Percentiles rank a stretch among this genome's conserved stretches.
phyloP scores from a whole-genome alignment of 352 stramenopile genomes.

The Aphanomyces astaci region DNA sequence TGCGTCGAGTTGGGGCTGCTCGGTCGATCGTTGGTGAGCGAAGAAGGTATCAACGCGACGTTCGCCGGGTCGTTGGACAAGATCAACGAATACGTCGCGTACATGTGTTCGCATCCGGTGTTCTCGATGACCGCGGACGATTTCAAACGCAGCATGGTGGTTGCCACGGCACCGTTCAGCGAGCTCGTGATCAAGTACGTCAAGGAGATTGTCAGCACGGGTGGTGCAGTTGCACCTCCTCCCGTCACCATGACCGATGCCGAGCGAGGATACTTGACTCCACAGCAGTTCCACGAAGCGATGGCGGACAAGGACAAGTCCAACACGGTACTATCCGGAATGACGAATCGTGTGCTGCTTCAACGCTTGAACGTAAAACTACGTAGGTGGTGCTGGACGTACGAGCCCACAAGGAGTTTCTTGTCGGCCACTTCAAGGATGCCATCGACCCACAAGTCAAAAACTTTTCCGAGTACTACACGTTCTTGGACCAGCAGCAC shows the following conservation, averaged over 20 bases:
- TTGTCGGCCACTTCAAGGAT: conserved; percentile 64
- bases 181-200: conserved; percentile 67
- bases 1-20: conserved; percentile 49
- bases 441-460: conserved; percentile 58
- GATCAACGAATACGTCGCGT: conserved; percentile 60
- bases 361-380: neutral
- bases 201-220: conserved; percentile 70
- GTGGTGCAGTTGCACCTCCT: conserved; percentile 38
- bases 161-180: conserved; percentile 38
- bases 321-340: neutral
- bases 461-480: conserved; percentile 71
- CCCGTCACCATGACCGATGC: conserved; percentile 49
- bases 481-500: conserved; percentile 46
- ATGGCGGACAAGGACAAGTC: conserved; percentile 46
- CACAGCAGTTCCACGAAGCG: conserved; percentile 63
- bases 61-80: conserved; percentile 39
- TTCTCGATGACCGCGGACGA: conserved; percentile 54
- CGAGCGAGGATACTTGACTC: conserved; percentile 61
- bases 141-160: conserved; percentile 64
- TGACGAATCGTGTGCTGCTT: neutral
- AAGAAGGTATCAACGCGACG: conserved; percentile 81
- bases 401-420: conserved; percentile 51
- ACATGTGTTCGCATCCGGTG: conserved; percentile 41
- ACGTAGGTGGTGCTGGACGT: conserved; percentile 46
- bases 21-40: conserved; percentile 63